Evolutionary conservation across 1,139 yeast species (phyloP), one percentile per base, ranked within the genome.

Genomic region (Wickerhamomyces sp.): DNA sequence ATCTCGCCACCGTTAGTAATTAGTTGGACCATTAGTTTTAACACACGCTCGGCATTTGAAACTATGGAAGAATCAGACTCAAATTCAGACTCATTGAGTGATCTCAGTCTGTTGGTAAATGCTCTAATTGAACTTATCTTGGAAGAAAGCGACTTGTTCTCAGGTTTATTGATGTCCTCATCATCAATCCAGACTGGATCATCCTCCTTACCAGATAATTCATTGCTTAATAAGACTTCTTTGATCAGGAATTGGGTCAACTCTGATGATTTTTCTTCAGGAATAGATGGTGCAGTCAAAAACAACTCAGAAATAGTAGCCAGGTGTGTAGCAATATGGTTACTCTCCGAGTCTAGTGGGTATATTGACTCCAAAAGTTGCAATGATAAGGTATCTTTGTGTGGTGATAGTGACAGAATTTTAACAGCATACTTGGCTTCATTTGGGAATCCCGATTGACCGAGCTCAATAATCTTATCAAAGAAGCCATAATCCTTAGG

Each of bases 1-100:
- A 90, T 75, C 58, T 90, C 96, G n/a, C 96, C 96, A 41, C 86
- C 85, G 60, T 84, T 84, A 3, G 82, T 79, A 41, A 90, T 78
- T 33, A 86, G 68, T 2, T 91, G 79, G 37, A 78, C 70, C 38
- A 89, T 70, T 36, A 88, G 66, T 54, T 84, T 86, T 49, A 88
- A 64, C 0, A 86, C 80, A 9, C 91, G 89, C 45, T 73, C 78
- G 0, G 85, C 79, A 49, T 66, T 69, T 15, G 62, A 51, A 54
- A 67, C 50, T 31, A 64, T 67, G 45, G 60, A 58, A 6, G 64
- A 63, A 2, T 64, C 69, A 7, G 58, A 40, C 1, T 59, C 60
- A 1, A 58, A 62, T 23, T 63, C 61, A 3, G 58, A 52, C 8
- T 70, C 73, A 13, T 51, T 47, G 14, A 74, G 62, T 0, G 83